phyloP scores from a whole-genome alignment of 1,139 yeast genomes.

The Magnusiomyces tetraspermus region DNA sequence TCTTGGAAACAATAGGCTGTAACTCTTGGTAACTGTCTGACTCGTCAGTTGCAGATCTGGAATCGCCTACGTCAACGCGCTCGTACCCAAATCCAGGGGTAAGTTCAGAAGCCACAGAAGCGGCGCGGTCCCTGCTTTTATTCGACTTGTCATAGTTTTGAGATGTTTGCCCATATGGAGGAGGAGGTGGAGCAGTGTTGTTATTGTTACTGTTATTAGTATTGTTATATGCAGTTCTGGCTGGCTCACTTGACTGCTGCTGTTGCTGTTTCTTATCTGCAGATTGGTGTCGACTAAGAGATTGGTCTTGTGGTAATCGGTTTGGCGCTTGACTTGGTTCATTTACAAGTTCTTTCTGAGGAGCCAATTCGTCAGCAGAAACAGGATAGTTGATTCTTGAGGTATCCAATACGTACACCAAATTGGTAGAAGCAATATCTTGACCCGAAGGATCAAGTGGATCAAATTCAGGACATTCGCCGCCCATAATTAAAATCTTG shows the following conservation, averaged over 20 bases:
- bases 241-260: background rate
- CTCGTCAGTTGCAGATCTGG: background rate
- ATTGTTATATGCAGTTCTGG: background rate
- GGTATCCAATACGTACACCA: constrained; percentile 36
- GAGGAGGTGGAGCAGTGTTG: background rate
- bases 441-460: constrained; percentile 16
- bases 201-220: too few relatives aligned
- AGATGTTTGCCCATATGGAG: background rate
- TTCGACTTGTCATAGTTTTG: background rate
- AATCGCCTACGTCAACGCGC: constrained; percentile 17
- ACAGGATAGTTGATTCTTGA: constrained; percentile 33
- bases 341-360: constrained; percentile 2
- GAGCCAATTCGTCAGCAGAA: constrained; percentile 7
- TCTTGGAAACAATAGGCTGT: background rate
- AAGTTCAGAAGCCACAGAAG: constrained; percentile 17
- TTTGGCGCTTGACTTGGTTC: background rate
- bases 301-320: background rate
- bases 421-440: constrained; percentile 23
- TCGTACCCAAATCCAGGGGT: constrained; percentile 21
- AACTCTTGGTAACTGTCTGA: background rate
- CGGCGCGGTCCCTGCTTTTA: constrained; percentile 10
- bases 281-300: background rate
- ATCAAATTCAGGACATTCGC: constrained; percentile 42
- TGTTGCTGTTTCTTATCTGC: background rate
- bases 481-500: constrained; percentile 81